Percentiles rank a stretch among this genome's conserved stretches.
These are phyloP conservation scores for Cymbidium sinense DNA, from an alignment of 106 monocot genomes.

Conservation along the genomic window DNA sequence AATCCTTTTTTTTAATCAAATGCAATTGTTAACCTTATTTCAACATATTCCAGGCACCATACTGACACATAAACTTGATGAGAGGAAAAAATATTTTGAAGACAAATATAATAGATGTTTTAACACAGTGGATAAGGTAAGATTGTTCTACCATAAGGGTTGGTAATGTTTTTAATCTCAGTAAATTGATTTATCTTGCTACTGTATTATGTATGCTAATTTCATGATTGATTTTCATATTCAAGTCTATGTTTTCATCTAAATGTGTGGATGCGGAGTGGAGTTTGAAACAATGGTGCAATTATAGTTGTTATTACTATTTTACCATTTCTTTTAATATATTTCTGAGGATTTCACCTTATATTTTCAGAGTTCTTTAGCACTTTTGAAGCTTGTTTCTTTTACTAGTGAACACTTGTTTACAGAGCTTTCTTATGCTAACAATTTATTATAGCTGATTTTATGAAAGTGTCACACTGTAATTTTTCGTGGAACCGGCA, in stretches of 20 bases:
- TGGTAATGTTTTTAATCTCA: background rate
- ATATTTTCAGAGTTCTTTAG: background rate
- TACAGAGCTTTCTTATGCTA: too few species aligned
- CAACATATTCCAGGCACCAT: conserved; percentile 31
- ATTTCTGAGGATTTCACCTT: background rate
- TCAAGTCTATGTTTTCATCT: background rate
- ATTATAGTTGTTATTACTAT: background rate
- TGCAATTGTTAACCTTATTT: conserved; percentile 7
- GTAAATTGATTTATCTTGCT: background rate
- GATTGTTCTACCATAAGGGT: background rate
- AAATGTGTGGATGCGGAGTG: background rate
- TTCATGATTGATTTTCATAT: background rate
- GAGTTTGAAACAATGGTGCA: too few species aligned
- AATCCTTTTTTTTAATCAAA: background rate
- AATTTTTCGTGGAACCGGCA: too few species aligned
- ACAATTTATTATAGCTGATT: too few species aligned
- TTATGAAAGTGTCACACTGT: too few species aligned
- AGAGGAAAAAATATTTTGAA: conserved; percentile 58
- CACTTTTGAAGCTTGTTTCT: background rate
- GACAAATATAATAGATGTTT: conserved; percentile 43
- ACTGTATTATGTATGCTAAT: background rate
- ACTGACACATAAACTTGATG: conserved; percentile 34
- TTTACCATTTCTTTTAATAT: background rate
- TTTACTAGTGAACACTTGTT: too few species aligned
- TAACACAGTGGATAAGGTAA: conserved; percentile 52